phyloP scores from a whole-genome alignment of 345 rosid genomes.

The Eucalyptus grandis region DNA sequence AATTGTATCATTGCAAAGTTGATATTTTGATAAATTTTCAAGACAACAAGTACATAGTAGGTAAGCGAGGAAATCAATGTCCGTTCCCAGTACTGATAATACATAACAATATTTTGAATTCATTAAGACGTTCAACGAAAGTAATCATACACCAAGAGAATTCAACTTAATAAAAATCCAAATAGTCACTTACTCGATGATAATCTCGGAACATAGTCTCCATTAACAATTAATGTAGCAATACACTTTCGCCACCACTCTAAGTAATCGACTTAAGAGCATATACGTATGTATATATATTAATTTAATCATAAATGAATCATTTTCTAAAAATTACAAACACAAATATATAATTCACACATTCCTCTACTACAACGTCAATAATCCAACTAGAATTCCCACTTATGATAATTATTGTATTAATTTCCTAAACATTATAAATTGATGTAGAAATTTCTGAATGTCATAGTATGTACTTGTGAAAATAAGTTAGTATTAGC shows the following conservation, averaged over 20 bases:
- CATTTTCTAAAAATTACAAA: neutral
- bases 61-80: neutral
- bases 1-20: neutral
- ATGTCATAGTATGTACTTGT: neutral
- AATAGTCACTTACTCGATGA: neutral
- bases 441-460: too few species aligned
- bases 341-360: neutral
- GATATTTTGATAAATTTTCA: too few species aligned
- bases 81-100: fast-evolving
- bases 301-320: too few species aligned
- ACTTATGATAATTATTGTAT: too few species aligned
- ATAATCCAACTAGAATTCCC: neutral
- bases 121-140: neutral
- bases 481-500: neutral
- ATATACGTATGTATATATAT: too few species aligned
- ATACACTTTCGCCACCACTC: neutral
- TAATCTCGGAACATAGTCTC: too few species aligned
- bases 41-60: neutral
- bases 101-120: too few species aligned
- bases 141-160: too few species aligned
- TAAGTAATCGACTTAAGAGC: too few species aligned
- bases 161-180: neutral
- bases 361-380: neutral
- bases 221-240: neutral
- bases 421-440: neutral